phyloP scores from a whole-genome alignment of 2,329 filamentous ascomycete genomes.

The Penicillium olsonii region DNA sequence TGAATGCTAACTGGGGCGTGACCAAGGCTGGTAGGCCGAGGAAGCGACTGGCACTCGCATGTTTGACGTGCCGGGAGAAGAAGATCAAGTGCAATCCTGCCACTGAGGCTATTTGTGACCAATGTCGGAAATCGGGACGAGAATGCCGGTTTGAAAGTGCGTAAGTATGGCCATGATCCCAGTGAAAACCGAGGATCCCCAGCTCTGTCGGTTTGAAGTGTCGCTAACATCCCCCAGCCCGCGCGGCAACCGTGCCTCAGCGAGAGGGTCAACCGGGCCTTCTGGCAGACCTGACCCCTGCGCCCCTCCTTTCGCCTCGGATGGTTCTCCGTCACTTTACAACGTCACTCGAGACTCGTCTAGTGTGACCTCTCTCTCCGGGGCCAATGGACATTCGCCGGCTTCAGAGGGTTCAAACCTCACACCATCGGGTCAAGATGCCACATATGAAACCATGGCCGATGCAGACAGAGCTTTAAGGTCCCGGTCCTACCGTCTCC shows the following conservation, averaged over 20 bases:
- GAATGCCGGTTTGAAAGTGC: slow-evolving; percentile 83
- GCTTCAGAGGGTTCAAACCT: slow-evolving; percentile 31
- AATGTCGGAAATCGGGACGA: slow-evolving; percentile 88
- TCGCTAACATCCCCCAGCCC: slow-evolving; percentile 24
- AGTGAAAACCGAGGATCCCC: not conserved
- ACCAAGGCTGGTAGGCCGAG: slow-evolving; percentile 93
- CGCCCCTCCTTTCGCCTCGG: slow-evolving; percentile 21
- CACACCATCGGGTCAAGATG: slow-evolving; percentile 30
- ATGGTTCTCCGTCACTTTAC: slow-evolving; percentile 30
- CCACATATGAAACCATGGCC: slow-evolving; percentile 24
- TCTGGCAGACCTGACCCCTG: slow-evolving; percentile 25
- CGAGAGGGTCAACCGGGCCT: slow-evolving; percentile 21
- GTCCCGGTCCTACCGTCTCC: slow-evolving; percentile 20
- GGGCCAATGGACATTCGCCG: slow-evolving; percentile 34
- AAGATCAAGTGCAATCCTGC: slow-evolving; percentile 94
- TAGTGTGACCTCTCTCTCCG: slow-evolving; percentile 33
- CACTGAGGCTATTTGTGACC: slow-evolving; percentile 60
- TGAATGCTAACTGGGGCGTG: slow-evolving; percentile 90
- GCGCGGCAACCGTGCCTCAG: slow-evolving; percentile 35
- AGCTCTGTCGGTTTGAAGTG: not conserved
- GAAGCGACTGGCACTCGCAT: slow-evolving; percentile 89
- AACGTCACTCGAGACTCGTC: slow-evolving; percentile 31
- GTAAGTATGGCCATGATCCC: slow-evolving; percentile 55
- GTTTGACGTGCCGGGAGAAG: slow-evolving; percentile 89
- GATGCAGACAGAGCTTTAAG: slow-evolving; percentile 30